A percentile compares a stretch with the other conserved stretches of the same genome.
These are phyloP conservation scores for Candida palmyrensis DNA, from an alignment of 805 yeast genomes.

Conservation along the genomic window DNA sequence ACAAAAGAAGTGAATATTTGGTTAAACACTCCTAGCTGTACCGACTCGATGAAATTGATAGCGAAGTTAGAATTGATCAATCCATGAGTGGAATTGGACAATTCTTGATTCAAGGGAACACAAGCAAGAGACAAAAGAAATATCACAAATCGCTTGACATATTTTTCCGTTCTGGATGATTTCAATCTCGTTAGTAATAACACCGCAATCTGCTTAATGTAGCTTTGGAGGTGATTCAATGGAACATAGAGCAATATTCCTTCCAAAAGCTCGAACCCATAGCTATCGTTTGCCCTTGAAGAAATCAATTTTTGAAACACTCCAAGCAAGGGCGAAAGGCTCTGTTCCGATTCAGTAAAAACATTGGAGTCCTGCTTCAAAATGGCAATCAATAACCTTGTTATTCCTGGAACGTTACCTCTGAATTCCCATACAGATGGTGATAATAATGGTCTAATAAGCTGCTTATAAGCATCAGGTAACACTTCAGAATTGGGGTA, in stretches of 20 bases:
- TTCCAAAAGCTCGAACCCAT: constrained; percentile 83
- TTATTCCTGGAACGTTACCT: constrained; percentile 92
- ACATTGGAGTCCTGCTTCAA: constrained; percentile 42
- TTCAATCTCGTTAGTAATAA: constrained; percentile 78
- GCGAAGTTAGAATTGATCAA: constrained; percentile 43
- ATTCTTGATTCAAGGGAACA: constrained; percentile 17
- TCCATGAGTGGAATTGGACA: constrained; percentile 29
- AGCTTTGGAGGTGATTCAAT: constrained; percentile 43
- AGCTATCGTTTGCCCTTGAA: constrained; percentile 71
- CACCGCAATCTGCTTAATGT: constrained; percentile 66
- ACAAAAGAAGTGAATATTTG: constrained; percentile 47
- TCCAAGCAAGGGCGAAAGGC: constrained; percentile 77
- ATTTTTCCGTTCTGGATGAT: constrained; percentile 76
- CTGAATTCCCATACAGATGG: constrained; percentile 92
- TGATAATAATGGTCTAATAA: constrained; percentile 76
- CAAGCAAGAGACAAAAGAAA: constrained; percentile 56
- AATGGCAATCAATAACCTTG: constrained; percentile 71
- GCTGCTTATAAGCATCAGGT: constrained; percentile 59
- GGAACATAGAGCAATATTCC: constrained; percentile 58
- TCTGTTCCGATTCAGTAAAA: constrained; percentile 29
- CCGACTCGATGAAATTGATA: constrained; percentile 62
- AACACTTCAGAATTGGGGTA: constrained; percentile 46
- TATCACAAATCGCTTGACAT: constrained; percentile 61
- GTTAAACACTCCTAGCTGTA: constrained; percentile 57
- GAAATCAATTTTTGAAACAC: constrained; percentile 93